Evolutionary conservation across 192 early-diverging fungal species (phyloP), one percentile per base, ranked within the genome.

Genomic region (Backusella mclennaniae): DNA sequence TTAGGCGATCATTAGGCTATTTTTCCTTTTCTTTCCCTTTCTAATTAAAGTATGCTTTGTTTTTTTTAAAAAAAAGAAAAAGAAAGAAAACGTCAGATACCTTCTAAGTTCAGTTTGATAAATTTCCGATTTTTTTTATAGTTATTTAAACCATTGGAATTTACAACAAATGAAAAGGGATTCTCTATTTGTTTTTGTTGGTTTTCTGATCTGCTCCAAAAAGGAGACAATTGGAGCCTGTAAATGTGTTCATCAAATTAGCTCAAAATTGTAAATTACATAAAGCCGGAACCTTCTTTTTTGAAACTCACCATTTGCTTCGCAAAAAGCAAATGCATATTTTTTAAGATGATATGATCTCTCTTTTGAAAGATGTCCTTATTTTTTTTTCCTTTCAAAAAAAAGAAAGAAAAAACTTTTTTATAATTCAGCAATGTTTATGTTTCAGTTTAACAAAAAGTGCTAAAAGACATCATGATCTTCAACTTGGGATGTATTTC

Each of bases 401-500:
- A 2, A 9, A 21, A 19, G 0, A 19, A 8, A 21, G 5, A 1
- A 19, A 53, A 53, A 53, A 53, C 6, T 21, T 53, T 21, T 53
- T 53, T 53, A 53, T 53, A 53, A 53, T 53, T 53, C 52, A 53
- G 52, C 52, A 53, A 53, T 53, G 52, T 53, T 53, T n/a, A 53
- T 53, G 52, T 53, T 53, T 53, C 52, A 53, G 52, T 53, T 53
- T 44, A 44, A 44, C 42, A 44, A 44, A 44, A 17, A 44, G 42
- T 44, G 42, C 42, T 44, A 44, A 44, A 44, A 44, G 52, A 53
- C 6, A 53, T 53, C 17, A 53, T 21, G 52, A 53, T 23, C n/a
- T 53, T 53, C 52, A 33, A 21, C 52, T 53, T 53, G n/a, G 23
- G 52, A 53, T 53, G 52, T 53, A 53, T 53, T n/a, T 53, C n/a